Evolutionary conservation across 495 filamentous ascomycete genomes (phyloP).

Genomic region (Chaetomidium leptoderma): DNA sequence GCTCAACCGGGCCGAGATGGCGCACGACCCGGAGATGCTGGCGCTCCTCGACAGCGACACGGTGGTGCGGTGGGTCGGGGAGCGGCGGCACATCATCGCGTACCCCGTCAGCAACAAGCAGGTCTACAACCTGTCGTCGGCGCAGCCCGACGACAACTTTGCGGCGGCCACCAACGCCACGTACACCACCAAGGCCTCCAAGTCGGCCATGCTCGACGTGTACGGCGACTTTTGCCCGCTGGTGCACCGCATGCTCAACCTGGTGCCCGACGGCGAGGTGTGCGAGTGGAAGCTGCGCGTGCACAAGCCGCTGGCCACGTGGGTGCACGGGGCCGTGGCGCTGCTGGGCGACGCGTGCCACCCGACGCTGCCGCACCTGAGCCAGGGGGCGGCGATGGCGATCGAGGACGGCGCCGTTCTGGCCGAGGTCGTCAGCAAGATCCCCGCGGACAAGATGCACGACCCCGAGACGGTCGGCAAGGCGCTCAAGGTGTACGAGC

Average conservation of each 20-base stretch:
- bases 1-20: slow-evolving; percentile 64
- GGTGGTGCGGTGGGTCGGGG: slow-evolving; percentile 77
- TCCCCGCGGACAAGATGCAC: slow-evolving; percentile 44
- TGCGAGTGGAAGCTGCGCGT: slow-evolving; percentile 77
- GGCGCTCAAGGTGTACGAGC: slow-evolving; percentile 67
- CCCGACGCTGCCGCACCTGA: slow-evolving; percentile 70
- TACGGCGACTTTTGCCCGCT: slow-evolving; percentile 68
- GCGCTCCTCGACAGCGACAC: slow-evolving; percentile 60
- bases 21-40: slow-evolving; percentile 61
- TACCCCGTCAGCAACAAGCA: slow-evolving; percentile 70
- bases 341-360: slow-evolving; percentile 78
- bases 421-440: slow-evolving; percentile 56
- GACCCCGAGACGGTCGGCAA: slow-evolving; percentile 56
- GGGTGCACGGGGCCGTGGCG: slow-evolving; percentile 62
- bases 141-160: slow-evolving; percentile 71
- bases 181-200: slow-evolving; percentile 70
- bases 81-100: slow-evolving; percentile 75
- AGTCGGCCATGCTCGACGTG: slow-evolving; percentile 61
- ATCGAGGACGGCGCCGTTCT: slow-evolving; percentile 76
- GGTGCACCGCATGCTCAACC: slow-evolving; percentile 65
- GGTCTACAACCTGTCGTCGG: slow-evolving; percentile 75
- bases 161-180: slow-evolving; percentile 66
- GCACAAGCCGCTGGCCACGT: slow-evolving; percentile 64
- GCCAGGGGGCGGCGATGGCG: slow-evolving; percentile 80
- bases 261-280: slow-evolving; percentile 77